A percentile compares a stretch with the other conserved stretches of the same genome.
Conservation (phyloP, 129 eudicot genomes). For the Smallanthus sonchifolius region DNA sequence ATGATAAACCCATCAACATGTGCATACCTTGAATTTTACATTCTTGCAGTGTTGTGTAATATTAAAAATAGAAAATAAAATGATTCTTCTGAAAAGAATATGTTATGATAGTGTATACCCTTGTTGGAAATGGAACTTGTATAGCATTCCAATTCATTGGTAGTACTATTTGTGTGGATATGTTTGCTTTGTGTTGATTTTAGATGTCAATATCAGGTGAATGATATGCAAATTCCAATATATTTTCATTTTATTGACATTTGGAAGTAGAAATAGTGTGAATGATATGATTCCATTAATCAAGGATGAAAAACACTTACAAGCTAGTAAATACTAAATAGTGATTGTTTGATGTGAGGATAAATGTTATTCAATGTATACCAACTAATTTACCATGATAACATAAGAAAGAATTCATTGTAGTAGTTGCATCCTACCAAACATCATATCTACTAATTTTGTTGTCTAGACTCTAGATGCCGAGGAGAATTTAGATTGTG, state of each 20-base stretch:
- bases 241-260: background rate
- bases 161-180: background rate
- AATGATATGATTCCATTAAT: background rate
- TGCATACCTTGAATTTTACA: background rate
- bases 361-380: background rate
- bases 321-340: background rate
- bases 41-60: background rate
- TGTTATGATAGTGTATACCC: background rate
- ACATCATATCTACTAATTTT: background rate
- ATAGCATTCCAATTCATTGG: background rate
- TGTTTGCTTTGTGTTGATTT: background rate
- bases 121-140: background rate
- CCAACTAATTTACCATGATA: background rate
- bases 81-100: background rate
- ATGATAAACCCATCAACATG: background rate
- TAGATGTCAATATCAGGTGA: background rate
- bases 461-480: background rate
- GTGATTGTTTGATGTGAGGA: background rate
- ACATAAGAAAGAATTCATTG: background rate
- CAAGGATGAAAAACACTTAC: background rate
- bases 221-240: background rate
- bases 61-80: background rate
- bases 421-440: background rate
- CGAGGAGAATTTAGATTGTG: background rate
- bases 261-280: background rate